phyloP scores from a whole-genome alignment of 768 basidiomycete genomes.

The Boletus subparvulus region DNA sequence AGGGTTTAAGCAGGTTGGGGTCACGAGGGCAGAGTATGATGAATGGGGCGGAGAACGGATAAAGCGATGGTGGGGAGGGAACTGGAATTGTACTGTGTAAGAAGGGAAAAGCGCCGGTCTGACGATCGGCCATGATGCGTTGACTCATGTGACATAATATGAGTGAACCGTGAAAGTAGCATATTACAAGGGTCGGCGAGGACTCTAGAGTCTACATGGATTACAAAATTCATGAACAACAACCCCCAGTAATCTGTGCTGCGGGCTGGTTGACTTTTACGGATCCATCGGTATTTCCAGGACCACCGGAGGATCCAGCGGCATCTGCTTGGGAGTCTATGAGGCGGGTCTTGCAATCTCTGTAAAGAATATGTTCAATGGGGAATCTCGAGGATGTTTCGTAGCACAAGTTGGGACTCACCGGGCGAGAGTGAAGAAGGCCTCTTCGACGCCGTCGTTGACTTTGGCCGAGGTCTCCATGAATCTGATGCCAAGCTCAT shows the following conservation, averaged over 20 bases:
- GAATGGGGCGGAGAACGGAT: constrained; percentile 88
- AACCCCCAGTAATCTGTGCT: constrained; percentile 44
- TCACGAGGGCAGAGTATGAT: constrained; percentile 82
- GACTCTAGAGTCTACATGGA: neutral
- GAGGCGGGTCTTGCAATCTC: constrained; percentile 96
- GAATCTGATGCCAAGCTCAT: constrained; percentile 93
- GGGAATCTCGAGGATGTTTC: neutral
- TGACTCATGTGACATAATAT: too few relatives aligned
- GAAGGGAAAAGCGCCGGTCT: neutral
- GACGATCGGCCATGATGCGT: too few relatives aligned
- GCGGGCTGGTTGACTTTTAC: constrained; percentile 66
- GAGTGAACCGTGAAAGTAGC: too few relatives aligned
- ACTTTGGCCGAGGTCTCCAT: constrained; percentile 98
- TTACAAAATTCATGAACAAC: constrained; percentile 46
- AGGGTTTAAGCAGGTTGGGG: constrained; percentile 52
- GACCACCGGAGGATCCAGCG: constrained; percentile 37
- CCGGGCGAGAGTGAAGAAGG: constrained; percentile 97
- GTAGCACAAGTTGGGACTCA: constrained; percentile 38
- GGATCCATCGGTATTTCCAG: constrained; percentile 50
- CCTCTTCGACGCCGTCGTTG: constrained; percentile 97
- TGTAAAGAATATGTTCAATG: constrained; percentile 30
- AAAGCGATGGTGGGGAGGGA: constrained; percentile 90
- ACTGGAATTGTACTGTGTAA: constrained; percentile 57
- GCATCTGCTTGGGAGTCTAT: constrained; percentile 89
- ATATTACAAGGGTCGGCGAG: neutral